Evolutionary conservation across 2,329 filamentous ascomycete species (phyloP), one percentile per base, ranked within the genome.

Genomic region (Aspergillus spinulosporus): DNA sequence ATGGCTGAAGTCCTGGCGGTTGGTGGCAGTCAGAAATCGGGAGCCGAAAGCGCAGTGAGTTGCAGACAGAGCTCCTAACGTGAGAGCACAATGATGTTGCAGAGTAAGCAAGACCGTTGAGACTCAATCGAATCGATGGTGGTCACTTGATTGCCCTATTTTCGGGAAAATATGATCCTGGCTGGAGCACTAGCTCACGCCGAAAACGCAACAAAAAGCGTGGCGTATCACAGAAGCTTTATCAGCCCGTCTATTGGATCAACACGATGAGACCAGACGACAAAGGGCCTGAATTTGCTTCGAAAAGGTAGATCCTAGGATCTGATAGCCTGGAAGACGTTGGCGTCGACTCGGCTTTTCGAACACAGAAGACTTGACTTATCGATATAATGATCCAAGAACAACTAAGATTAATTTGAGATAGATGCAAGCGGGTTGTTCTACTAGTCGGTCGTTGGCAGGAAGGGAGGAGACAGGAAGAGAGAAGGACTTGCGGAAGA

Each of bases 391-490:
- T 26, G 28, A 14, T 39, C 7, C 36, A 39, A n/a, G 9, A 39
- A n/a, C 36, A 12, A n/a, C 4, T 5, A 5, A 12, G 4, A n/a
- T 29, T 39, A n/a, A n/a, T 4, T n/a, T 9, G n/a, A 39, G 36
- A 39, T 39, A 39, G 2, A 39, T 5, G 36, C n/a, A n/a, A 39
- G 36, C 36, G n/a, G 36, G 36, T n/a, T 12, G 36, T 39, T 39
- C 36, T 39, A 5, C 11, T 14, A n/a, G 36, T 39, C 2, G 3
- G 36, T 12, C n/a, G 36, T 39, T 56, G 56, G 31, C 43, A 55
- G 58, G 42, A 52, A 39, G 52, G 28, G 40, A 50, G 53, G 47
- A 47, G 43, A 52, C 29, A 58, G 52, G 52, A 60, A 55, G 56
- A 28, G 26, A 26, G 26, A 28, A 28, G 26, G 26, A 28, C 26